These are phyloP conservation scores for Nemophila menziesii DNA, from an alignment of 257 asterid species.

Conservation along the genomic window DNA sequence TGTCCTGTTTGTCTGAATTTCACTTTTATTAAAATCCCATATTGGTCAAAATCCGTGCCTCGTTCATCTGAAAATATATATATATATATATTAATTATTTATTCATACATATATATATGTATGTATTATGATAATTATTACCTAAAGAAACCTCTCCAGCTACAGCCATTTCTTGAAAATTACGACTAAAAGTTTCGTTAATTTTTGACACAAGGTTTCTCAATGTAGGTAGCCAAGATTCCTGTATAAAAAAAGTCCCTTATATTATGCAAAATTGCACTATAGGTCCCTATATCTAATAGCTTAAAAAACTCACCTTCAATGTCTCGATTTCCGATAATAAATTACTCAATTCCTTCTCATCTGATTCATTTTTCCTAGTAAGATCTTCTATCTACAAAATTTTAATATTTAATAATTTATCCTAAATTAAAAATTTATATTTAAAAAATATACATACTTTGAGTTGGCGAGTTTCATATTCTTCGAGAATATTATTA, in stretches of 20 bases:
- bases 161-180: constrained; percentile 98
- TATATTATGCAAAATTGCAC: no score
- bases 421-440: constrained; percentile 5
- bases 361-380: constrained; percentile 48
- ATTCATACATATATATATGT: constrained; percentile 1
- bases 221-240: constrained; percentile 79
- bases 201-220: constrained; percentile 65
- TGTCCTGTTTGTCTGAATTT: constrained; percentile 92
- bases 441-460: constrained; percentile 21
- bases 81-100: constrained; percentile 12
- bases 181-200: constrained; percentile 69
- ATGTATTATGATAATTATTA: constrained; percentile 15
- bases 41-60: constrained; percentile 69
- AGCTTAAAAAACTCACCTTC: constrained; percentile 46
- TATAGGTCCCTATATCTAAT: no score
- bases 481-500: constrained; percentile 73
- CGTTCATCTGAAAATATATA: constrained; percentile 55
- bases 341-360: constrained; percentile 32
- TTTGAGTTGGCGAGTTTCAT: constrained; percentile 67
- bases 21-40: constrained; percentile 88
- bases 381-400: constrained; percentile 63
- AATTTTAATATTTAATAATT: constrained; percentile 6
- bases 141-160: constrained; percentile 96
- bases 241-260: constrained; percentile 28
- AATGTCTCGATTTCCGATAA: constrained; percentile 48